Conservation (phyloP, 1,284 basidiomycete genomes). For the Malassezia pachydermatis region DNA sequence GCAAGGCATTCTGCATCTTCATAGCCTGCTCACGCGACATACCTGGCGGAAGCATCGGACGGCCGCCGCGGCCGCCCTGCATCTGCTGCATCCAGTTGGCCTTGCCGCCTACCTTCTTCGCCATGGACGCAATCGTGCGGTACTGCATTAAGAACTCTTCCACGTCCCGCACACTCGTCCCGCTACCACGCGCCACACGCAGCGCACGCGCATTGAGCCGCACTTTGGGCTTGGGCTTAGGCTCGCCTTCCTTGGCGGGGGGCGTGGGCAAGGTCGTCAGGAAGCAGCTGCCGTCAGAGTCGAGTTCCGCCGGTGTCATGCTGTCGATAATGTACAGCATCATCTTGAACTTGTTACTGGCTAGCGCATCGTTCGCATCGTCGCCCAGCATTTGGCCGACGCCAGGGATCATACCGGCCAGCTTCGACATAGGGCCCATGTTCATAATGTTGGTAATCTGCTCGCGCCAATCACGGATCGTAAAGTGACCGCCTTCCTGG, state of each 20-base stretch:
- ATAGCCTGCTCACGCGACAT: constrained; percentile 41
- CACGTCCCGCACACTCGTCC: constrained; percentile 91
- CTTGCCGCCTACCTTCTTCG: constrained; percentile 91
- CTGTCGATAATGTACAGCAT: constrained; percentile 99
- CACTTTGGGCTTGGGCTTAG: constrained; percentile 22
- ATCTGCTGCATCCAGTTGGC: constrained; percentile 55
- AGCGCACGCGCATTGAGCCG: constrained; percentile 50
- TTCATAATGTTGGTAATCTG: constrained; percentile 96
- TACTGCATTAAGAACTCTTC: constrained; percentile 72
- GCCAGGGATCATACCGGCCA: constrained; percentile 97
- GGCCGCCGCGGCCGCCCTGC: constrained; percentile 29
- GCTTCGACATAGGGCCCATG: constrained; percentile 96
- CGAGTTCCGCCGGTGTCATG: constrained; percentile 85
- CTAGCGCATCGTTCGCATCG: constrained; percentile 76
- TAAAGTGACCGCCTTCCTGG: constrained; percentile 80
- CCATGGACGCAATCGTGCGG: constrained; percentile 51
- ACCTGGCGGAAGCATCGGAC: constrained; percentile 41
- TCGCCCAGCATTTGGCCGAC: constrained; percentile 63
- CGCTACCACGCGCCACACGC: constrained; percentile 81
- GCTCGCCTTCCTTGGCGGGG: constrained; percentile 18
- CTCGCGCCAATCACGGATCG: constrained; percentile 93
- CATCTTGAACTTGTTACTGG: constrained; percentile 72
- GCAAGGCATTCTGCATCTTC: constrained; percentile 44
- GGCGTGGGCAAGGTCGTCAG: no score
- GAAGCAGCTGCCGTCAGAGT: constrained; percentile 70